phyloP scores from a whole-genome alignment of 2,329 filamentous ascomycete species.

The Colletotrichum falcatum region DNA sequence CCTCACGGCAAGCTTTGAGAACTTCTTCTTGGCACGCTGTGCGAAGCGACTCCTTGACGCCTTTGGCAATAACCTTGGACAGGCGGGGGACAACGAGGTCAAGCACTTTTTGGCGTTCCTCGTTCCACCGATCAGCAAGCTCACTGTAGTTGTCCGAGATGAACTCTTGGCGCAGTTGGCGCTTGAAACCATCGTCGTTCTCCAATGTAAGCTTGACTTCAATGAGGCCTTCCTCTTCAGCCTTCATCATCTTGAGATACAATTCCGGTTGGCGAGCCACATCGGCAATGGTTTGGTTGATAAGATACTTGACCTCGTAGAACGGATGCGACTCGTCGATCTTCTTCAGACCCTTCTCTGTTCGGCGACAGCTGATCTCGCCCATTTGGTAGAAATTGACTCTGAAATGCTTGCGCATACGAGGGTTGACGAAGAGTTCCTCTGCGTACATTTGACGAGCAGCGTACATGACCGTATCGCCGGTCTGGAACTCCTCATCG shows the following conservation, averaged over 20 bases:
- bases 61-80: constrained; percentile 85
- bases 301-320: constrained; percentile 97
- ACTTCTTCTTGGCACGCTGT: constrained; percentile 95
- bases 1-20: constrained; percentile 87
- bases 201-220: constrained; percentile 86
- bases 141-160: constrained; percentile 96
- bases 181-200: constrained; percentile 80
- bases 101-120: constrained; percentile 85
- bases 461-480: constrained; percentile 79
- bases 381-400: constrained; percentile 86
- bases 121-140: constrained; percentile 94
- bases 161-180: constrained; percentile 84
- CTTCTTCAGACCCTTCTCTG: constrained; percentile 91
- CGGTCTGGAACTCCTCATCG: constrained; percentile 79
- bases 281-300: constrained; percentile 86
- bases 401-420: constrained; percentile 89
- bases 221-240: constrained; percentile 92
- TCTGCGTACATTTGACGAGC: constrained; percentile 92
- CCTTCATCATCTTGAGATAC: constrained; percentile 97
- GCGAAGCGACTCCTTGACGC: constrained; percentile 93
- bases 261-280: constrained; percentile 87
- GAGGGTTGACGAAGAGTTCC: constrained; percentile 87
- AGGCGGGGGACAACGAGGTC: constrained; percentile 85
- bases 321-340: constrained; percentile 97
- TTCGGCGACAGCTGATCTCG: constrained; percentile 87